Conservation (phyloP, 306 rosid genomes). For the Vachellia collinsii region DNA sequence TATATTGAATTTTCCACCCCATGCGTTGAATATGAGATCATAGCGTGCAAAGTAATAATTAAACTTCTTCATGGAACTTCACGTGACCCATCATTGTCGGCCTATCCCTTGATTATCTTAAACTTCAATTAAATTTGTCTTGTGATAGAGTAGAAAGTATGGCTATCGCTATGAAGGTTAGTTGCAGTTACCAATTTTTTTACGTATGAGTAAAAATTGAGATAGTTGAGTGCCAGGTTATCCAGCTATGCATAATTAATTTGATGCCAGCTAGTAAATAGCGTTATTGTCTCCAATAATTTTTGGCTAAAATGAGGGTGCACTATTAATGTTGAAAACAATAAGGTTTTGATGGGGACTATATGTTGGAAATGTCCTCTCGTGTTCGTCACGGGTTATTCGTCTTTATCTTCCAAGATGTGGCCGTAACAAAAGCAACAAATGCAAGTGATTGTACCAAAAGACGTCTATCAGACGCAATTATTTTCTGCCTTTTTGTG, state of each 20-base stretch:
- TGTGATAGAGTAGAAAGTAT: neutral
- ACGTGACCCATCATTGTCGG: neutral
- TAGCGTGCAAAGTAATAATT: neutral
- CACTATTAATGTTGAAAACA: neutral
- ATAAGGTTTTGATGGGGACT: neutral
- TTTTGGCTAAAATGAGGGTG: neutral
- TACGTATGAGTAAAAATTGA: neutral
- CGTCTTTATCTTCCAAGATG: neutral
- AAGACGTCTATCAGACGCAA: neutral
- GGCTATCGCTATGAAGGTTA: neutral
- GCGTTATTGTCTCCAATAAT: neutral
- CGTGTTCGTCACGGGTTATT: neutral
- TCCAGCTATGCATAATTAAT: neutral
- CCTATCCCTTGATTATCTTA: neutral
- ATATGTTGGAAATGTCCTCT: neutral
- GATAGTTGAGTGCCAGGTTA: neutral
- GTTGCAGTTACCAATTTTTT: neutral
- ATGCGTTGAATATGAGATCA: neutral
- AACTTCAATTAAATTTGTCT: neutral
- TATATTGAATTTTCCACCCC: neutral
- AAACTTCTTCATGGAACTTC: neutral
- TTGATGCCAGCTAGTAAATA: neutral
- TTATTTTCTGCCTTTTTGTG: neutral
- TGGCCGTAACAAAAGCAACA: neutral
- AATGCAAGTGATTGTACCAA: neutral